Percentiles rank a stretch among this genome's conserved stretches.
Evolutionary conservation across 2,329 filamentous ascomycete genomes (phyloP).

Genomic region (Truncatella angustata): DNA sequence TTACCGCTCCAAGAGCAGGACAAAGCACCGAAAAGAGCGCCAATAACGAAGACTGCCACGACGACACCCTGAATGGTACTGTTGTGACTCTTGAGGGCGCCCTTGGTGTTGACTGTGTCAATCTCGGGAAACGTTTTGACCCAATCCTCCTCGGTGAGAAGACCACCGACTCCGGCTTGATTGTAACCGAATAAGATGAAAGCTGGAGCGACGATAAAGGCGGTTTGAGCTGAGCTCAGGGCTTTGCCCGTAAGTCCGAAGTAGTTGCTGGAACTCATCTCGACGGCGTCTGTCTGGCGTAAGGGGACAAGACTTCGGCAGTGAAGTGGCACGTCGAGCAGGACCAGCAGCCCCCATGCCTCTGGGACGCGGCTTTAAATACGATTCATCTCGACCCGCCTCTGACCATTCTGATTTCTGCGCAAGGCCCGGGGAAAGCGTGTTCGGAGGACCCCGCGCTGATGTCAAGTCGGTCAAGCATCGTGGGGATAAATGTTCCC

Average conservation of each 20-base stretch:
- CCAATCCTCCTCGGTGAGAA: slow-evolving; percentile 32
- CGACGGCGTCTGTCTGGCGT: not conserved
- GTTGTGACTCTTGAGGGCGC: slow-evolving; percentile 26
- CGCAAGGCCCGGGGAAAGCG: not conserved
- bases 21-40: slow-evolving; percentile 34
- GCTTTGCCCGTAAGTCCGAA: slow-evolving; percentile 35
- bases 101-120: slow-evolving; percentile 33
- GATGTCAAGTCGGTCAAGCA: slow-evolving; percentile 8
- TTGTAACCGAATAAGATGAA: slow-evolving; percentile 43
- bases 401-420: not conserved
- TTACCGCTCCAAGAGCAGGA: slow-evolving; percentile 36
- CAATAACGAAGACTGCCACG: slow-evolving; percentile 35
- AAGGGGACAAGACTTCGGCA: not conserved
- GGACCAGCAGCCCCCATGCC: no score
- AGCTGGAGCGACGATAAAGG: slow-evolving; percentile 40
- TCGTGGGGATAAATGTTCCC: slow-evolving; percentile 7
- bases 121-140: slow-evolving; percentile 36
- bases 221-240: slow-evolving; percentile 36
- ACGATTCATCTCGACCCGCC: not conserved
- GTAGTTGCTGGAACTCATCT: slow-evolving; percentile 3
- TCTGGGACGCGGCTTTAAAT: no score
- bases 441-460: slow-evolving; percentile 5
- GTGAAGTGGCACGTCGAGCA: no score
- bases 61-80: slow-evolving; percentile 37
- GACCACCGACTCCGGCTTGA: slow-evolving; percentile 36